Evolutionary conservation across 2,329 filamentous ascomycete genomes (phyloP).

Genomic region (Trichocomaceae sp.): DNA sequence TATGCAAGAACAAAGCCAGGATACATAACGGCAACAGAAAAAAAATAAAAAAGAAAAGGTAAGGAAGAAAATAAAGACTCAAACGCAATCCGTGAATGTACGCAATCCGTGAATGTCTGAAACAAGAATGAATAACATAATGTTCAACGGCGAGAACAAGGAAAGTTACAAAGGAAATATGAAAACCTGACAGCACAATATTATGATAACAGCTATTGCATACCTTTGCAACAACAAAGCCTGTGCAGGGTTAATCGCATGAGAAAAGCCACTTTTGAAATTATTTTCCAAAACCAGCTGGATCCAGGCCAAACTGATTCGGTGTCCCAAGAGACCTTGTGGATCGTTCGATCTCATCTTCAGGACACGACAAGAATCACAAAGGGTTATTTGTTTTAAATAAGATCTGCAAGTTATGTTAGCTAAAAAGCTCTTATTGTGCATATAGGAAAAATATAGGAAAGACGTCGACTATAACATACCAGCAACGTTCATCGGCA

Average conservation of each 20-base stretch:
- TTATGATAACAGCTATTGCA: background rate
- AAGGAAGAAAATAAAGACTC: constrained; percentile 18
- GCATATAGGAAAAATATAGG: too few relatives aligned
- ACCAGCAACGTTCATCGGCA: constrained; percentile 87
- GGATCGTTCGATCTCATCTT: background rate
- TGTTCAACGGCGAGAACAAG: constrained; percentile 11
- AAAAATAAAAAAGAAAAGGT: background rate
- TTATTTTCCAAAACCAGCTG: constrained; percentile 16
- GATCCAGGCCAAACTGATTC: constrained; percentile 13
- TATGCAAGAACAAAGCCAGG: constrained; percentile 32
- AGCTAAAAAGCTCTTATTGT: background rate
- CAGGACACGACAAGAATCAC: constrained; percentile 14
- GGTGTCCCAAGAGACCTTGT: constrained; percentile 7
- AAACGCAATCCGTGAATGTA: constrained; percentile 24
- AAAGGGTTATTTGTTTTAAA: constrained; percentile 34
- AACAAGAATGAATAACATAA: constrained; percentile 19
- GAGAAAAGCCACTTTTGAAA: constrained; percentile 35
- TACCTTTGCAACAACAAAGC: constrained; percentile 11
- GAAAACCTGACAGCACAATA: constrained; percentile 4
- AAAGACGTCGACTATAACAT: constrained; percentile 28
- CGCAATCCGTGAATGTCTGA: constrained; percentile 22
- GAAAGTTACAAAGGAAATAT: constrained; percentile 11
- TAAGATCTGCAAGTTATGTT: constrained; percentile 30
- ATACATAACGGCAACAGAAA: constrained; percentile 23
- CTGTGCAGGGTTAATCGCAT: constrained; percentile 23